These are phyloP conservation scores for Cytospora leucostoma DNA, from an alignment of 2,329 filamentous ascomycete genomes.

Conservation along the genomic window DNA sequence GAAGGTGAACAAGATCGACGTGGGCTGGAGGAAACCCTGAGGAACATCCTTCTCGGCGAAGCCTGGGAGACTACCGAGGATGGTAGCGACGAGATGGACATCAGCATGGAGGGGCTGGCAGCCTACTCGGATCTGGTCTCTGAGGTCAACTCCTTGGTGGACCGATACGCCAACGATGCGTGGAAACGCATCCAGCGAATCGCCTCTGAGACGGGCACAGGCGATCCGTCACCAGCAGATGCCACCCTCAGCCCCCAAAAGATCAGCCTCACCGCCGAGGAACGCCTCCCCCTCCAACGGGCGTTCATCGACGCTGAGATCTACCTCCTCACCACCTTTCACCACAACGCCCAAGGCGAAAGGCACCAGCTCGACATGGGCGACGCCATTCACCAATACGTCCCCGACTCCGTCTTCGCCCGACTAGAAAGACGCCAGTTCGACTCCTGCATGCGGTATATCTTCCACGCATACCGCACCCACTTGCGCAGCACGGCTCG, in stretches of 20 bases:
- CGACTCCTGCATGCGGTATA: slow-evolving; percentile 14
- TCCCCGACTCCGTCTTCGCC: neutral
- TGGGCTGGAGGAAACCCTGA: neutral
- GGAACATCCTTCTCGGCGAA: neutral
- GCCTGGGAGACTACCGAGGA: neutral
- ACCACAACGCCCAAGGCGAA: neutral
- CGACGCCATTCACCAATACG: fast-evolving
- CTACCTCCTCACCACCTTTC: slow-evolving; percentile 5
- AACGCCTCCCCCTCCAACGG: neutral
- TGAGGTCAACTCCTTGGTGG: neutral
- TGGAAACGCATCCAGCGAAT: neutral
- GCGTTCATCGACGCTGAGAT: slow-evolving; percentile 3
- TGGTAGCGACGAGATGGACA: neutral
- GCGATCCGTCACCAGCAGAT: neutral
- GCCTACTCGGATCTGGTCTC: neutral
- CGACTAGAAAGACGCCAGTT: neutral
- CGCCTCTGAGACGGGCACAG: neutral
- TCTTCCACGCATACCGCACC: slow-evolving; percentile 5
- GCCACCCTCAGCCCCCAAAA: neutral
- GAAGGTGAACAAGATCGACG: neutral
- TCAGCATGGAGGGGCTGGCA: neutral
- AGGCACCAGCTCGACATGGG: slow-evolving; percentile 4
- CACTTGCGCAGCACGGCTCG: neutral
- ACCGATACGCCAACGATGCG: slow-evolving; percentile 12
- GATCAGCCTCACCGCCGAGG: neutral